Evolutionary conservation across 2,329 filamentous ascomycete genomes (phyloP), one percentile per base, ranked within the genome.

Genomic region (Stachybotrys chartarum): DNA sequence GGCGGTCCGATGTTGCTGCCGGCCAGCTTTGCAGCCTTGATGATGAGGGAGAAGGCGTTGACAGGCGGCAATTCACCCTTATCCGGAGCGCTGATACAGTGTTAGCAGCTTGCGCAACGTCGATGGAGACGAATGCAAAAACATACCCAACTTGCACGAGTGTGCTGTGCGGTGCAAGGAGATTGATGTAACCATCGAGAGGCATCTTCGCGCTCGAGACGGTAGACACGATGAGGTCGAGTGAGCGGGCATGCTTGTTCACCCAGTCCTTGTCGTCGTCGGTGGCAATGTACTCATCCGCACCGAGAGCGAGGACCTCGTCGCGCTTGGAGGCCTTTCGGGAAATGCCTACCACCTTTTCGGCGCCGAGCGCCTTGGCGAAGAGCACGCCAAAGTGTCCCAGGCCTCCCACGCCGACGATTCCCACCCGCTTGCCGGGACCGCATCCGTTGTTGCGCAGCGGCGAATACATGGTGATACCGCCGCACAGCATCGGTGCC

Each of bases 401-500:
- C 2, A 88, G 66, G 3, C 85, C 84, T 7, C 85, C 85, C 16
- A 88, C 72, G 3, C 85, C 85, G 31, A 87, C 72, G 54, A 88
- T 81, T 0, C 83, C 85, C 2, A 89, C 82, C 7, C 67, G 76
- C 69, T 85, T 87, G 11, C 84, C 85, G 0, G 83, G 83, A 0
- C 85, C 86, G 51, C 77, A 80, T 3, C 81, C 81, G 57, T 86
- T 80, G 53, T 81, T 76, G 59, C 74, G 75, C 54, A 90, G 66
- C 1, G 86, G 86, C 10, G 76, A 74, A 63, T 76, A 89, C 10
- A 84, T 74, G 0, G 86, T 89, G 44, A 88, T 77, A 16, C 86
- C 86, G n/a, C 79, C 86, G 62, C 86, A 88, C 49, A 89, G 74
- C 79, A 88, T 82, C 3, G 85, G 84, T 18, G 85, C 73, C 12